Conservation (phyloP, 2,329 filamentous ascomycete genomes). For the Arthrobotrys sinensis region DNA sequence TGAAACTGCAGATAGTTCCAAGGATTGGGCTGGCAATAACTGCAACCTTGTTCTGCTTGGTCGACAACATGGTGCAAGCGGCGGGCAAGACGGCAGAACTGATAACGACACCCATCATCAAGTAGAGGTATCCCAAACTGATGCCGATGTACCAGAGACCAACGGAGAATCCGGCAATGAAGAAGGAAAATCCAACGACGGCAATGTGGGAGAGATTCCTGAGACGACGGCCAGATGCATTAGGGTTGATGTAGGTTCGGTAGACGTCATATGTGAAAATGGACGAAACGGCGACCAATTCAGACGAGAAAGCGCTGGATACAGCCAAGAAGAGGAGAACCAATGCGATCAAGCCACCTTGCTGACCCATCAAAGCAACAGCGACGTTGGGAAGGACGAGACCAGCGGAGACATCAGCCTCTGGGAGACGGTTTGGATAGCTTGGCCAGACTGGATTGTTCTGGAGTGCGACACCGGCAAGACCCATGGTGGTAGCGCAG, state of each 20-base stretch:
- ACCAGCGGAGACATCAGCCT: constrained; percentile 83
- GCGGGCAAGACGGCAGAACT: constrained; percentile 87
- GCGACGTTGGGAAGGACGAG: constrained; percentile 88
- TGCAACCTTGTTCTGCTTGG: constrained; percentile 82
- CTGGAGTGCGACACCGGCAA: constrained; percentile 85
- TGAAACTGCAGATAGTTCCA: constrained; percentile 78
- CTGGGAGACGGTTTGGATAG: constrained; percentile 79
- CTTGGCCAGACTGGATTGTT: constrained; percentile 80
- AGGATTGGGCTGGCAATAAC: constrained; percentile 79
- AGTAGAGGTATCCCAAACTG: constrained; percentile 88
- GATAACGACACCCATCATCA: constrained; percentile 94
- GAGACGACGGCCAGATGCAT: constrained; percentile 80
- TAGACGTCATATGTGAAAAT: constrained; percentile 93
- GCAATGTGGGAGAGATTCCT: constrained; percentile 84
- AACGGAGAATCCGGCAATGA: constrained; percentile 84
- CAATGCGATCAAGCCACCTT: constrained; percentile 83
- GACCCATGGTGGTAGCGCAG: constrained; percentile 88
- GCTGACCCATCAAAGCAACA: constrained; percentile 84
- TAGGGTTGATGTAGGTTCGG: constrained; percentile 86
- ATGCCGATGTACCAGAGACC: constrained; percentile 82
- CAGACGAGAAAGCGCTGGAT: constrained; percentile 84
- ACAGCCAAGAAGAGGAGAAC: constrained; percentile 92
- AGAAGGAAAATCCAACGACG: constrained; percentile 80
- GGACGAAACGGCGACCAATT: constrained; percentile 88
- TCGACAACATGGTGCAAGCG: constrained; percentile 84